phyloP scores from a whole-genome alignment of 352 stramenopile genomes.

The Lagenidium giganteum region DNA sequence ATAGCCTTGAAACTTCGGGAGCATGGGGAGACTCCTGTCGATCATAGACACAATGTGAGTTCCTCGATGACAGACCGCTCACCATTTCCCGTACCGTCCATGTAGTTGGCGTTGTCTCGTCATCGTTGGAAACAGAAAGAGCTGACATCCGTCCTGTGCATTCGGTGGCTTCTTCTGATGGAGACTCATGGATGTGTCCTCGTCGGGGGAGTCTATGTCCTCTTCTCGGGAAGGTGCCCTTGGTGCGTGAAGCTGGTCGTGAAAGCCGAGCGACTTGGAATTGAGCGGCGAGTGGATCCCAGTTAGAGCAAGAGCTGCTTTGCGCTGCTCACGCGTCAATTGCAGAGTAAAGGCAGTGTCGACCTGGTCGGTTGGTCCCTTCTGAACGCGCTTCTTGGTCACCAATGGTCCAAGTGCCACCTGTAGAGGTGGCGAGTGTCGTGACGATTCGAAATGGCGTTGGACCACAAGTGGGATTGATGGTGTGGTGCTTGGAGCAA shows the following conservation, averaged over 20 bases:
- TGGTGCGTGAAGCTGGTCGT: not conserved
- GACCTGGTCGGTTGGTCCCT: too few species aligned
- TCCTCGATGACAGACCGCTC: too few species aligned
- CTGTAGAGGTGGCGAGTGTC: too few species aligned
- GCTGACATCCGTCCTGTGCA: conserved; percentile 4
- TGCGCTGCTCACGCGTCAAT: conserved; percentile 18
- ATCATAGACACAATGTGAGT: not conserved
- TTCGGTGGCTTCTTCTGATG: not conserved
- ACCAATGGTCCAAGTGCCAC: too few species aligned
- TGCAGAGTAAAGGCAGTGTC: too few species aligned
- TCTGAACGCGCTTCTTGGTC: too few species aligned
- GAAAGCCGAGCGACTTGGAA: conserved; percentile 16
- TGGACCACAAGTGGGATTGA: too few species aligned
- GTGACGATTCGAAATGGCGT: too few species aligned
- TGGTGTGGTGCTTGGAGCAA: too few species aligned
- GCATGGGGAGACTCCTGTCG: conserved; percentile 17
- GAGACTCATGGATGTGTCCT: not conserved
- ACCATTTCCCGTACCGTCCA: conserved; percentile 7
- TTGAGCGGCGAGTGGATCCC: conserved; percentile 17
- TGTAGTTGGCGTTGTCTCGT: conserved; percentile 27
- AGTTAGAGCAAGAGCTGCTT: conserved; percentile 8
- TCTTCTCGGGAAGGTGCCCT: conserved; percentile 2
- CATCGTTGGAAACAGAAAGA: conserved; percentile 28
- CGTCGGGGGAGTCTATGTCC: not conserved
- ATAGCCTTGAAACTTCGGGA: conserved; percentile 11